phyloP scores from a whole-genome alignment of 345 rosid species.

The Mallotus nudiflorus region DNA sequence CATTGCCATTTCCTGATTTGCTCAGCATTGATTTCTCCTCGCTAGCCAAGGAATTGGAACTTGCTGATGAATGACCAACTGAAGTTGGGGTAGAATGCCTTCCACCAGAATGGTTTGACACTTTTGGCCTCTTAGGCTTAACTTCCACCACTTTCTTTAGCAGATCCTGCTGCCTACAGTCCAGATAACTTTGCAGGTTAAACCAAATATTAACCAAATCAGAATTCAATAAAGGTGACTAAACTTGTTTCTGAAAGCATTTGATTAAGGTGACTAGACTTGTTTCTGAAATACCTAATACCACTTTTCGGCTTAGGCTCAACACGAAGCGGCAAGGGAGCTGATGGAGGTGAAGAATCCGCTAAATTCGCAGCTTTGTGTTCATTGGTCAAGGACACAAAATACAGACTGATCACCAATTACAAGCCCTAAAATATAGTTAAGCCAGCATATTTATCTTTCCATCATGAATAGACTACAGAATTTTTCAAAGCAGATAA shows the following conservation, averaged over 20 bases:
- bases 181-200: background rate
- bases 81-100: constrained; percentile 32
- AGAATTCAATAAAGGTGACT: background rate
- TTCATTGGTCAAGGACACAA: constrained; percentile 50
- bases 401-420: background rate
- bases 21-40: constrained; percentile 26
- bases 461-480: background rate
- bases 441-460: background rate
- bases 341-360: constrained; percentile 80
- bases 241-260: background rate
- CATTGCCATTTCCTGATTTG: constrained; percentile 30
- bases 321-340: constrained; percentile 85
- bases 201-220: background rate
- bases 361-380: constrained; percentile 92
- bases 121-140: constrained; percentile 65
- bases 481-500: background rate
- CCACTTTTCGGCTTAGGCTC: constrained; percentile 97
- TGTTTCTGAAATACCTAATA: constrained; percentile 52
- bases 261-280: no score
- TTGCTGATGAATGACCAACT: constrained; percentile 28
- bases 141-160: constrained; percentile 86
- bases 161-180: constrained; percentile 79
- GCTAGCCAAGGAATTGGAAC: constrained; percentile 25
- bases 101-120: constrained; percentile 34
- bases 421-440: background rate